These are phyloP conservation scores for Neckera pumila DNA, from an alignment of 225 moss, liverwort and hornwort species.

Conservation along the genomic window DNA sequence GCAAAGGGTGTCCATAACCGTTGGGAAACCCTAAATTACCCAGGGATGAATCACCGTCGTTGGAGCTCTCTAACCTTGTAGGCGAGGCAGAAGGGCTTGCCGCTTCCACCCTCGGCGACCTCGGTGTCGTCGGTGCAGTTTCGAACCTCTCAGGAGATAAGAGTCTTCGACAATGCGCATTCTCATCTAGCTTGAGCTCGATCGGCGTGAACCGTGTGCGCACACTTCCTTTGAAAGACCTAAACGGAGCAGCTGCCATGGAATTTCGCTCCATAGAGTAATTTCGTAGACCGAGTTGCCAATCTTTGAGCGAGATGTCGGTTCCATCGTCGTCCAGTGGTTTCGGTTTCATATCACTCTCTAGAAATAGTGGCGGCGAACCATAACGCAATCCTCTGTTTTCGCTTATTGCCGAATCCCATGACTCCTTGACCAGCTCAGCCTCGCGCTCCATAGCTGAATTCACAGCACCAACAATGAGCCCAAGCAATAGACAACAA, in stretches of 20 bases:
- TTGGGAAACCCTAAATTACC: background rate
- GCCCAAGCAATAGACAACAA: background rate
- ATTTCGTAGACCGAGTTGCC: slow-evolving; percentile 24
- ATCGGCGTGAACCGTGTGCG: slow-evolving; percentile 6
- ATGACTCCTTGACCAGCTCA: background rate
- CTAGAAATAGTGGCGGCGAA: background rate
- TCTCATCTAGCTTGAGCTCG: slow-evolving; percentile 2
- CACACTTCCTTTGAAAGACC: slow-evolving; percentile 10
- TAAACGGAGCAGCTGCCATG: background rate
- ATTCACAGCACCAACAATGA: background rate
- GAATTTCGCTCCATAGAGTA: background rate
- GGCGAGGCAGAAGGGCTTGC: background rate
- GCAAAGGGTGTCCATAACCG: background rate
- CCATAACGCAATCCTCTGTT: background rate
- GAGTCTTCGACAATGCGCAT: background rate
- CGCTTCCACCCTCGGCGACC: background rate
- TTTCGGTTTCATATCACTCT: slow-evolving; percentile 1
- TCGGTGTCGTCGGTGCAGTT: background rate
- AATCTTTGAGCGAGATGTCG: slow-evolving; percentile 23
- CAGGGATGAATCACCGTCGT: background rate
- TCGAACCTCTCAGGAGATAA: slow-evolving; percentile 5
- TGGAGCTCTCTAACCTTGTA: background rate
- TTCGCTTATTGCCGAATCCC: background rate
- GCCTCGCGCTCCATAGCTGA: slow-evolving; percentile 1
- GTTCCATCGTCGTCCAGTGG: slow-evolving; percentile 10